Evolutionary conservation across 2,329 filamentous ascomycete species (phyloP).

Genomic region (Onygenales sp.): DNA sequence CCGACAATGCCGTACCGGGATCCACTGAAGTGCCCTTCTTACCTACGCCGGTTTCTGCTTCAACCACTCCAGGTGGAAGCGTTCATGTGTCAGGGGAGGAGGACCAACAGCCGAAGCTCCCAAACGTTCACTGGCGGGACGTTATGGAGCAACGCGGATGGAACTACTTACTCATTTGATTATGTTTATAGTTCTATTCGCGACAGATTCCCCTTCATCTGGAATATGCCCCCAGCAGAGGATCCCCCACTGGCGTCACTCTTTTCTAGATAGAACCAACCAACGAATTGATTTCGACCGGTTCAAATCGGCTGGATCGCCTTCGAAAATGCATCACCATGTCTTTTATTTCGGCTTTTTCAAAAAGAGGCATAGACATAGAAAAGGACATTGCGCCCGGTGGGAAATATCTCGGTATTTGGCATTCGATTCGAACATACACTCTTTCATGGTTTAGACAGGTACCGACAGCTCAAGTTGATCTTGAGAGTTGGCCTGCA

Average conservation of each 20-base stretch:
- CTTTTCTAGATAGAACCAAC: too few relatives aligned
- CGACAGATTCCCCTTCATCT: too few relatives aligned
- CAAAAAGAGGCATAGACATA: too few relatives aligned
- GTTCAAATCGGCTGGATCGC: background rate
- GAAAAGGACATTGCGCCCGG: too few relatives aligned
- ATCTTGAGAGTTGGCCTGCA: background rate
- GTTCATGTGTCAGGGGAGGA: background rate
- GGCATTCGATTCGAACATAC: background rate
- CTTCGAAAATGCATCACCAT: too few relatives aligned
- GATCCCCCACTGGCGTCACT: too few relatives aligned
- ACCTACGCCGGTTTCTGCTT: conserved; percentile 2
- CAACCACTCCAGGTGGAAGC: conserved; percentile 1
- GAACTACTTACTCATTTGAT: conserved; percentile 81
- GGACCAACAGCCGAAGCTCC: conserved; percentile 7
- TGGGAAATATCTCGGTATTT: background rate
- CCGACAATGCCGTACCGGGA: conserved; percentile 46
- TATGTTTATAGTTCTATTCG: too few relatives aligned
- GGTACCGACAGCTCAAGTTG: background rate
- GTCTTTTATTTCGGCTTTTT: too few relatives aligned
- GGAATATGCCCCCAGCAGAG: too few relatives aligned
- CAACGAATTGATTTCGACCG: background rate
- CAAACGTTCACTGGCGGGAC: conserved; percentile 75
- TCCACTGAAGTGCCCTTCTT: background rate
- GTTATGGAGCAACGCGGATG: conserved; percentile 82
- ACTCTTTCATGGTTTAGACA: background rate